Percentiles rank a stretch among this genome's conserved stretches.
phyloP scores from a whole-genome alignment of 257 asterid genomes.

The Primulina huaijiensis region DNA sequence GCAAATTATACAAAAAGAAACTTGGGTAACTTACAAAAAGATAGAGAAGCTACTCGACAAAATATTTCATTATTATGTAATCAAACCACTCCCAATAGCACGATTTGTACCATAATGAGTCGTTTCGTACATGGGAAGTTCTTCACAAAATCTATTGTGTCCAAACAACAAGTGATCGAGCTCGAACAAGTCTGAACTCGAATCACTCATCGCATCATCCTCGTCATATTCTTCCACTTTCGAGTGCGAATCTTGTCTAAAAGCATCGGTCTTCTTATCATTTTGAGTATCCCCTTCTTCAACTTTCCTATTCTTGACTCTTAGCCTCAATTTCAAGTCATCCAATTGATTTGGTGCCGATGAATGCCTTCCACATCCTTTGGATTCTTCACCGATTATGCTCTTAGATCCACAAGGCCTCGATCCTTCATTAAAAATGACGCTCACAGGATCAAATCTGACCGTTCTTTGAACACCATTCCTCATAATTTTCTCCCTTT shows the following conservation, averaged over 20 bases:
- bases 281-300: slow-evolving; percentile 22
- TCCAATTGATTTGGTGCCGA: slow-evolving; percentile 24
- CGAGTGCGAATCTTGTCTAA: slow-evolving; percentile 2
- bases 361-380: slow-evolving; percentile 27
- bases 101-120: slow-evolving; percentile 51
- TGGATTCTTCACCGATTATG: slow-evolving; percentile 27
- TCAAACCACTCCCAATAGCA: slow-evolving; percentile 50
- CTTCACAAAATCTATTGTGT: slow-evolving; percentile 51
- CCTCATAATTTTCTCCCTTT: slow-evolving; percentile 34
- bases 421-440: slow-evolving; percentile 59
- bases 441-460: slow-evolving; percentile 57
- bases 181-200: slow-evolving; percentile 85
- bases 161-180: slow-evolving; percentile 60
- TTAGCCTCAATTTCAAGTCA: slow-evolving; percentile 11
- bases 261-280: slow-evolving; percentile 16
- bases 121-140: slow-evolving; percentile 85
- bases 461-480: slow-evolving; percentile 53
- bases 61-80: slow-evolving; percentile 32
- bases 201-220: slow-evolving; percentile 58
- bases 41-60: background rate
- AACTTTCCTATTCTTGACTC: slow-evolving; percentile 29
- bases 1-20: background rate
- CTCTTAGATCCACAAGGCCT: slow-evolving; percentile 53
- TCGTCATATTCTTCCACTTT: slow-evolving; percentile 30
- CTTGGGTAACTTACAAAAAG: background rate